A percentile compares a stretch with the other conserved stretches of the same genome.
Evolutionary conservation across 1,139 yeast species (phyloP).

Genomic region (Pichia norvegensis): DNA sequence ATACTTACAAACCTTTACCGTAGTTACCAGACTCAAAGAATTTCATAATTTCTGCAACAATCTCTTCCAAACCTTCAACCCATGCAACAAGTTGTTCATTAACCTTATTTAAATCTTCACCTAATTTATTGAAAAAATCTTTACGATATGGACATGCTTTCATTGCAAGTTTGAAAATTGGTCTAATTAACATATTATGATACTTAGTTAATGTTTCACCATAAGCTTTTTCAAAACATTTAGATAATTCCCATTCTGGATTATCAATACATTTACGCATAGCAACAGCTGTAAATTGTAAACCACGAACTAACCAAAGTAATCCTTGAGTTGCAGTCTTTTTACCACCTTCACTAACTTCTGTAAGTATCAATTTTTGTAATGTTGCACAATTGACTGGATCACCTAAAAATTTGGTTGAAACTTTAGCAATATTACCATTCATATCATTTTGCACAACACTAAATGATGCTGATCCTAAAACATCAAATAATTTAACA

Average conservation of each 20-base stretch:
- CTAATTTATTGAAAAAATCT: slow-evolving; percentile 76
- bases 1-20: slow-evolving; percentile 76
- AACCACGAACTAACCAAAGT: slow-evolving; percentile 79
- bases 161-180: slow-evolving; percentile 89
- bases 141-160: slow-evolving; percentile 90
- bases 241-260: slow-evolving; percentile 56
- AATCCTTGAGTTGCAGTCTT: slow-evolving; percentile 89
- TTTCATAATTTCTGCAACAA: slow-evolving; percentile 65
- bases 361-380: slow-evolving; percentile 65
- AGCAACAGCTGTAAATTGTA: slow-evolving; percentile 83
- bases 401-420: slow-evolving; percentile 55
- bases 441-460: slow-evolving; percentile 86
- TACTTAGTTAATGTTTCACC: slow-evolving; percentile 68
- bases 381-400: slow-evolving; percentile 60
- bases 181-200: slow-evolving; percentile 77
- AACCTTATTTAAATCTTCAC: slow-evolving; percentile 61
- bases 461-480: slow-evolving; percentile 78
- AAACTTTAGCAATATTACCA: slow-evolving; percentile 74
- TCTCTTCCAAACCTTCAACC: slow-evolving; percentile 68
- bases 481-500: slow-evolving; percentile 72
- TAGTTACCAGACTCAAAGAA: slow-evolving; percentile 76
- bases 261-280: slow-evolving; percentile 69
- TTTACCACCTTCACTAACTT: slow-evolving; percentile 50
- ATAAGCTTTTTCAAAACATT: slow-evolving; percentile 79
- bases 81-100: slow-evolving; percentile 56